Evolutionary conservation across 163 green algal genomes (phyloP).

Genomic region (Scenedesmus sp.): DNA sequence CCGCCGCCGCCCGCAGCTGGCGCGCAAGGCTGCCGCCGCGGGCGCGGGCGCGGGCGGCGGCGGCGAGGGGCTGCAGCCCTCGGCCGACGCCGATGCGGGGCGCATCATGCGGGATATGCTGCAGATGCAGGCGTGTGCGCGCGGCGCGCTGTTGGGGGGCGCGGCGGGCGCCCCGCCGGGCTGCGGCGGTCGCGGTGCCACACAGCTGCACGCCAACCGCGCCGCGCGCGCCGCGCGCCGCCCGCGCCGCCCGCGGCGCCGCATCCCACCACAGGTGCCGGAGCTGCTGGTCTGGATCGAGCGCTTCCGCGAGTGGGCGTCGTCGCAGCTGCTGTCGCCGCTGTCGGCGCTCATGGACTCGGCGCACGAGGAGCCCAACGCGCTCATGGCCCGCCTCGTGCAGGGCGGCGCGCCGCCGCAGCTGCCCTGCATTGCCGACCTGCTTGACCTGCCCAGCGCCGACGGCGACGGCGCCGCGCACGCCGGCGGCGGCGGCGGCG

Average conservation of each 20-base stretch:
- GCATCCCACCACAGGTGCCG: not conserved
- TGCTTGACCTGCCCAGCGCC: too few relatives aligned
- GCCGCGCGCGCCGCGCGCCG: too few relatives aligned
- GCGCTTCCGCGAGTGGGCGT: constrained; percentile 78
- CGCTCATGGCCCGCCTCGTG: constrained; percentile 5
- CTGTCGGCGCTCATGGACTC: constrained; percentile 38
- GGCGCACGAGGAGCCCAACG: constrained; percentile 35
- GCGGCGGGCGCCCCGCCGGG: too few relatives aligned
- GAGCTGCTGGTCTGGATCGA: constrained; percentile 56
- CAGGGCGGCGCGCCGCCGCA: not conserved
- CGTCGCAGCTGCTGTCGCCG: constrained; percentile 54
- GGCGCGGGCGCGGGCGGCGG: constrained; percentile 8
- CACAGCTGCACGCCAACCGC: too few relatives aligned
- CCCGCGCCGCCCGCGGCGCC: too few relatives aligned
- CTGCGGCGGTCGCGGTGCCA: too few relatives aligned
- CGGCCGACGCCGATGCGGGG: constrained; percentile 41
- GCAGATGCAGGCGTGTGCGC: constrained; percentile 18
- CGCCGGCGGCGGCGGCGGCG: not conserved
- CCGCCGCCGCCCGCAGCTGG: constrained; percentile 14
- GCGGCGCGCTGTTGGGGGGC: not conserved
- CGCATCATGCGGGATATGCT: constrained; percentile 35
- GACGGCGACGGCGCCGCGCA: not conserved
- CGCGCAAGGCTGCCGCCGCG: constrained; percentile 32
- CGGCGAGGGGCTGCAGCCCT: constrained; percentile 24
- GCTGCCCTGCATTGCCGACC: not conserved